A percentile compares a stretch with the other conserved stretches of the same genome.
These are phyloP conservation scores for Trichoderma guizhouense DNA, from an alignment of 2,329 filamentous ascomycete genomes.

Conservation along the genomic window DNA sequence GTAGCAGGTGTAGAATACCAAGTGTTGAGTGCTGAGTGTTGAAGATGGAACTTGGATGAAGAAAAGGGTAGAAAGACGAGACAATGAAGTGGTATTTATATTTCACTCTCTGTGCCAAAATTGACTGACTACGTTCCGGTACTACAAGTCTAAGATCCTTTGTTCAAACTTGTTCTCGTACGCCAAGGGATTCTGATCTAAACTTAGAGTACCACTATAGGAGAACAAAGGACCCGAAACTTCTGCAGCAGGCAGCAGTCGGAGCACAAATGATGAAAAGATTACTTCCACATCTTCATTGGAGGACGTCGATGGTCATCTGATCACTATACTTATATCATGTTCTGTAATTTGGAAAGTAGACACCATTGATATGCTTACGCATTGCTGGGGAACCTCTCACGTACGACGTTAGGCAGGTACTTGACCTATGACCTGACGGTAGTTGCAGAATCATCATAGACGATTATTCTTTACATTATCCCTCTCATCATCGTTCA, in stretches of 20 bases:
- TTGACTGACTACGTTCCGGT: background rate
- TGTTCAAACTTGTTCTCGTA: background rate
- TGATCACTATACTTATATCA: background rate
- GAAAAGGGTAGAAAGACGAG: background rate
- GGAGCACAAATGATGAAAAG: background rate
- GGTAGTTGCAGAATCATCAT: background rate
- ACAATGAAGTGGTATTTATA: background rate
- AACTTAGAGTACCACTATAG: background rate
- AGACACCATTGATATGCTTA: background rate
- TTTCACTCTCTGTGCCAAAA: background rate
- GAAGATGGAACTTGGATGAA: background rate
- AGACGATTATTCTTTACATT: fast-evolving
- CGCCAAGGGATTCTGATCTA: background rate
- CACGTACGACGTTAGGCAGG: background rate
- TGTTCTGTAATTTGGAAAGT: background rate
- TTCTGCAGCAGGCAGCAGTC: background rate
- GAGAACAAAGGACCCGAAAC: background rate
- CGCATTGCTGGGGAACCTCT: background rate
- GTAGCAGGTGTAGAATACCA: background rate
- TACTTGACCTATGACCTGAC: background rate
- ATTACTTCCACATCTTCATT: background rate
- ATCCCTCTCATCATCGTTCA: background rate
- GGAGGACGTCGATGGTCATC: background rate
- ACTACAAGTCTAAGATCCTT: background rate
- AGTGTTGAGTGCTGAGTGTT: background rate